Evolutionary conservation across 352 stramenopile genomes (phyloP).

Genomic region (Globisporangium takayamanum): DNA sequence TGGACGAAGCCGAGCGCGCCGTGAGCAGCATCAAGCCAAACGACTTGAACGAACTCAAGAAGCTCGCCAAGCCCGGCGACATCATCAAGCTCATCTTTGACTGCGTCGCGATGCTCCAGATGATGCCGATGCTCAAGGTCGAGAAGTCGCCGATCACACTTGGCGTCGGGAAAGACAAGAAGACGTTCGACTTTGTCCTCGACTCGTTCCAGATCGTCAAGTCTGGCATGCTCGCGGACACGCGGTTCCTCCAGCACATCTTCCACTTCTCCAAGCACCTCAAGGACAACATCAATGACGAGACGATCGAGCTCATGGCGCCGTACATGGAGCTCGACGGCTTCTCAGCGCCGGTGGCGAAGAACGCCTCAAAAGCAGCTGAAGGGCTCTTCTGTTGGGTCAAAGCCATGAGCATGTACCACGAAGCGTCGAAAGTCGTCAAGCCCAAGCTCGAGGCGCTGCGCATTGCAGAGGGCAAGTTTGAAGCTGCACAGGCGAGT

Average conservation of each 20-base stretch:
- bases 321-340: slow-evolving; percentile 87
- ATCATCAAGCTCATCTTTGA: slow-evolving; percentile 94
- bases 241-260: slow-evolving; percentile 84
- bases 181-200: slow-evolving; percentile 74
- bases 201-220: slow-evolving; percentile 86
- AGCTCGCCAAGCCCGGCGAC: slow-evolving; percentile 83
- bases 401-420: slow-evolving; percentile 89
- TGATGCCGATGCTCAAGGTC: slow-evolving; percentile 72
- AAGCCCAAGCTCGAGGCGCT: slow-evolving; percentile 92
- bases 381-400: slow-evolving; percentile 90
- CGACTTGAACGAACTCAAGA: slow-evolving; percentile 91
- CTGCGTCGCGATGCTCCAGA: slow-evolving; percentile 85
- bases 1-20: slow-evolving; percentile 85
- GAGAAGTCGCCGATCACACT: slow-evolving; percentile 53
- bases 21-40: slow-evolving; percentile 86
- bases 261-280: slow-evolving; percentile 89
- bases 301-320: slow-evolving; percentile 90
- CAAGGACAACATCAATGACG: slow-evolving; percentile 92
- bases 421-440: slow-evolving; percentile 90
- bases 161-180: slow-evolving; percentile 85
- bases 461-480: slow-evolving; percentile 78
- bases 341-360: slow-evolving; percentile 71
- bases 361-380: slow-evolving; percentile 87
- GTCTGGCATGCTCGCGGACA: slow-evolving; percentile 83
- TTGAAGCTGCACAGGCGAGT: slow-evolving; percentile 75